Evolutionary conservation across 2,329 filamentous ascomycete genomes (phyloP).

Genomic region (Pestalotiopsis fici): DNA sequence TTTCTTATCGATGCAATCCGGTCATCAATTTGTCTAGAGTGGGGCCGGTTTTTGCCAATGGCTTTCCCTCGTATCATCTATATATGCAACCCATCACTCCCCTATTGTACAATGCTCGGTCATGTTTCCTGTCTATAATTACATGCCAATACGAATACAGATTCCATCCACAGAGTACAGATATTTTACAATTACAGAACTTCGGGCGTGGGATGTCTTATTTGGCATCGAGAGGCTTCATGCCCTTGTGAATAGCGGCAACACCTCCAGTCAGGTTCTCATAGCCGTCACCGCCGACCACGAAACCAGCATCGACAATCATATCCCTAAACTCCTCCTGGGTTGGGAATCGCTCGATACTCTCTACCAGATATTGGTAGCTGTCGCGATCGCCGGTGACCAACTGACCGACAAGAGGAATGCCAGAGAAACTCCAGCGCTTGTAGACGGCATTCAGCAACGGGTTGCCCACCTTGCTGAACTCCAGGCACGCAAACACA

Average conservation of each 20-base stretch:
- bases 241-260: slow-evolving; percentile 93
- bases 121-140: not conserved
- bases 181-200: not conserved
- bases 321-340: slow-evolving; percentile 83
- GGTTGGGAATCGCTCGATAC: slow-evolving; percentile 88
- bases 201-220: not conserved
- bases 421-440: slow-evolving; percentile 92
- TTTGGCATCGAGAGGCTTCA: slow-evolving; percentile 65
- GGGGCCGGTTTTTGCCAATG: not conserved
- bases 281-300: slow-evolving; percentile 79
- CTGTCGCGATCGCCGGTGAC: slow-evolving; percentile 93
- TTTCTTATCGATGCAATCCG: not conserved
- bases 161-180: slow-evolving; percentile 4
- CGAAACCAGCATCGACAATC: slow-evolving; percentile 83
- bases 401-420: slow-evolving; percentile 91
- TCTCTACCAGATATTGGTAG: slow-evolving; percentile 98
- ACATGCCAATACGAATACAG: not conserved
- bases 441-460: slow-evolving; percentile 88
- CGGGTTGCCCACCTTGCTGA: slow-evolving; percentile 77
- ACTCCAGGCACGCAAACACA: slow-evolving; percentile 95
- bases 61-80: not conserved
- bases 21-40: not conserved
- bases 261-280: slow-evolving; percentile 92
- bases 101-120: not conserved
- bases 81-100: not conserved